phyloP scores from a whole-genome alignment of 2,329 filamentous ascomycete genomes.

The Xylariaceae sp. region DNA sequence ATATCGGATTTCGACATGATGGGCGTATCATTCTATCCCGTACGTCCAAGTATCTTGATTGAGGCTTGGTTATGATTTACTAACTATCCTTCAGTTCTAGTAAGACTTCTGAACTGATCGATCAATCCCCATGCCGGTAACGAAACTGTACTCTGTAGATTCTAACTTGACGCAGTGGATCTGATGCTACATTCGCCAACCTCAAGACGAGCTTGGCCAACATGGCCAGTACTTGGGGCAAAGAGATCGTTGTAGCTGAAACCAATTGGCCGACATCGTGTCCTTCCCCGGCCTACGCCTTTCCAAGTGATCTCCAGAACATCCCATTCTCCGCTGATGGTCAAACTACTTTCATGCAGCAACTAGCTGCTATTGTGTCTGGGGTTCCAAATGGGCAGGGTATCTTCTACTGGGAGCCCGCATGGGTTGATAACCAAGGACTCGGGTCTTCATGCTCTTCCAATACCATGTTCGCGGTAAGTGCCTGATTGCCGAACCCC shows the following conservation, averaged over 20 bases:
- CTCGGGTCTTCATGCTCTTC: conserved; percentile 61
- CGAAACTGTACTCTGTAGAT: background rate
- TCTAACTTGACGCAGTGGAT: conserved; percentile 33
- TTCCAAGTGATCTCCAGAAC: conserved; percentile 53
- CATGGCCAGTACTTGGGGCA: conserved; percentile 57
- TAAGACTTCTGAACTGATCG: conserved; percentile 2
- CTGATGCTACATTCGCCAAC: conserved; percentile 51
- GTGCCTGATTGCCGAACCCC: background rate
- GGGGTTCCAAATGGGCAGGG: conserved; percentile 51
- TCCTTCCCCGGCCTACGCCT: conserved; percentile 50
- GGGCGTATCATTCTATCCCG: conserved; percentile 69
- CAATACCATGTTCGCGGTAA: conserved; percentile 54
- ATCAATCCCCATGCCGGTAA: background rate
- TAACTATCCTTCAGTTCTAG: conserved; percentile 17
- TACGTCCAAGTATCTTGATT: conserved; percentile 16
- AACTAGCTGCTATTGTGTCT: conserved; percentile 52
- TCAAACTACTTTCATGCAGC: conserved; percentile 56
- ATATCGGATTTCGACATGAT: conserved; percentile 62
- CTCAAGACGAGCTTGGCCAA: conserved; percentile 52
- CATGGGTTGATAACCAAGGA: conserved; percentile 60
- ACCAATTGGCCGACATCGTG: conserved; percentile 65
- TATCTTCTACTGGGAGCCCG: conserved; percentile 70
- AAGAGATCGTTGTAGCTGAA: conserved; percentile 64
- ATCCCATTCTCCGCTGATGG: conserved; percentile 61
- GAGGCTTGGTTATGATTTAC: background rate